Conservation (phyloP, 2,329 filamentous ascomycete species). For the Sclerotinia spermophila region DNA sequence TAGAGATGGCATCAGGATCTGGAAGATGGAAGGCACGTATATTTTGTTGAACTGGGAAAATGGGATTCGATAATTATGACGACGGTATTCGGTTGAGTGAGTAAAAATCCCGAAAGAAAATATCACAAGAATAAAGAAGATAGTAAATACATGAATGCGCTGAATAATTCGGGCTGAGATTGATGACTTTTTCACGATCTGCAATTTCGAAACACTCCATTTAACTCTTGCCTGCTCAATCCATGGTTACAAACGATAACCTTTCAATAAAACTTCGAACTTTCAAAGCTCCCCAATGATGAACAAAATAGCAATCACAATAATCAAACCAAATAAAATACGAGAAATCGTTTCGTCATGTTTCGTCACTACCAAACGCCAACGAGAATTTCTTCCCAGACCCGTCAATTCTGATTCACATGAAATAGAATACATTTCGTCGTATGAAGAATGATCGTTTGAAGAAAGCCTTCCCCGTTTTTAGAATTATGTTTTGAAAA, state of each 20-base stretch:
- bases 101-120: fast-evolving
- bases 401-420: slow-evolving; percentile 1
- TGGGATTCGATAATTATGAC: too few relatives aligned
- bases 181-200: background rate
- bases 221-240: background rate
- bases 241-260: background rate
- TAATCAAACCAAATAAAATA: background rate
- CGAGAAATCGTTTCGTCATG: background rate
- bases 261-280: background rate
- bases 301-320: background rate
- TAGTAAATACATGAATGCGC: background rate
- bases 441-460: too few relatives aligned
- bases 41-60: background rate
- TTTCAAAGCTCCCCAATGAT: background rate
- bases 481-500: background rate
- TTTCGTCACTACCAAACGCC: slow-evolving; percentile 4
- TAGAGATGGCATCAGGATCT: background rate
- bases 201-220: background rate
- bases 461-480: too few relatives aligned
- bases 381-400: background rate
- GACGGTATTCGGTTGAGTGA: fast-evolving
- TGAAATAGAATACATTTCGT: background rate
- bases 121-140: background rate
- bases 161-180: background rate
- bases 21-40: background rate